Evolutionary conservation across 257 asterid species (phyloP), one percentile per base, ranked within the genome.

Genomic region (Galeopsis tetrahit): DNA sequence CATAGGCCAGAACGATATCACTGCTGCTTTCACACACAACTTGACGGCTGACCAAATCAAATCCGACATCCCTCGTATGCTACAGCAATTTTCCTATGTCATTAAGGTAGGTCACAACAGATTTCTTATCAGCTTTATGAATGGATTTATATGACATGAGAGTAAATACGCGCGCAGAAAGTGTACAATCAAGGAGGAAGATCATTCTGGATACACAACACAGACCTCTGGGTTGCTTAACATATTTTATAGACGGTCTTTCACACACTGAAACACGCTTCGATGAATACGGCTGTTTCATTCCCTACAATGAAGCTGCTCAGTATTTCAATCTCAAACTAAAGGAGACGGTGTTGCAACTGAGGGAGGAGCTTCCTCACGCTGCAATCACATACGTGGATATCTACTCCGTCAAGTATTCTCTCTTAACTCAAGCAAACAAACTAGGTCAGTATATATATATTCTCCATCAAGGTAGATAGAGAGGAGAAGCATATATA

Each of bases 1-100:
- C 80, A 87, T 91, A 7, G 96, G 96, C 71, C 96, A 91, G 59
- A 91, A 91, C 69, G 97, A 91, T 75, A 89, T 91, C 68, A 82
- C 88, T 14, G 87, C 90, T 66, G 97, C 96, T 8, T 89, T 84
- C 70, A 82, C 82, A 34, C 89, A 86, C 71, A 86, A 87, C 76
- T 65, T 89, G 85, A 52, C 96, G 7, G 75, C 81, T 8, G 85
- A 82, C 4, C 86, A 91, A 83, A 96, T 91, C 0, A 82, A 84
- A 76, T 90, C 87, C 1, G 87, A 86, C 61, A 90, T 89, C 7
- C 96, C 96, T 59, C 85, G 84, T 21, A 21, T 21, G 28, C 28
- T 21, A 21, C 28, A 21, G 1, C 28, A 21, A 21, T 21, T 21
- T 21, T 80, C 85, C 34, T 72, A 48, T 34, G 84, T 76, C n/a